Conservation (phyloP, 768 basidiomycete genomes). For the Daedalea quercina region DNA sequence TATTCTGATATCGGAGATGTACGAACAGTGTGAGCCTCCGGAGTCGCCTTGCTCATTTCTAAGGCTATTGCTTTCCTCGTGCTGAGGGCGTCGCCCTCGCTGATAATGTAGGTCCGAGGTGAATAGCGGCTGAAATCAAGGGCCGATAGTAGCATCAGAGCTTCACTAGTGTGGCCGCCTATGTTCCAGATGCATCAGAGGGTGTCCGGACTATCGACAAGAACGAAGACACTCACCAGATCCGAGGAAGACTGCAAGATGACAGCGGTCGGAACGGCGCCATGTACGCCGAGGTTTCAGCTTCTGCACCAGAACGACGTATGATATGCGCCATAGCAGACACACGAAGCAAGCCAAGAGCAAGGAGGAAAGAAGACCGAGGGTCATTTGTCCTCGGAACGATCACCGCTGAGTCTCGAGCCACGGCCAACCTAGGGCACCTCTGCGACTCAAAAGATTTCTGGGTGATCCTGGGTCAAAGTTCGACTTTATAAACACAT, state of each 20-base stretch:
- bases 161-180: conserved; percentile 96
- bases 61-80: conserved; percentile 58
- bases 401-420: too few relatives aligned
- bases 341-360: not conserved
- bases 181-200: not conserved
- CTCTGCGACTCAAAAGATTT: too few relatives aligned
- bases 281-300: not conserved
- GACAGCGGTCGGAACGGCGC: conserved; percentile 20
- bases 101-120: conserved; percentile 74
- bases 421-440: too few relatives aligned
- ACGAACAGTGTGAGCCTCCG: conserved; percentile 11
- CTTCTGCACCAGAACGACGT: not conserved
- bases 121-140: conserved; percentile 73
- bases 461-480: too few relatives aligned
- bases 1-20: not conserved
- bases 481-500: too few relatives aligned
- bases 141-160: conserved; percentile 60
- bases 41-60: conserved; percentile 39
- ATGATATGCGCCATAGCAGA: not conserved
- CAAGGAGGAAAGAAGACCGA: not conserved
- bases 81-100: conserved; percentile 78
- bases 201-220: not conserved
- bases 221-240: conserved; percentile 53
- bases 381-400: not conserved
- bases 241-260: conserved; percentile 83